These are phyloP conservation scores for Trichoderma semiorbis DNA, from an alignment of 2,329 filamentous ascomycete species.

Conservation along the genomic window DNA sequence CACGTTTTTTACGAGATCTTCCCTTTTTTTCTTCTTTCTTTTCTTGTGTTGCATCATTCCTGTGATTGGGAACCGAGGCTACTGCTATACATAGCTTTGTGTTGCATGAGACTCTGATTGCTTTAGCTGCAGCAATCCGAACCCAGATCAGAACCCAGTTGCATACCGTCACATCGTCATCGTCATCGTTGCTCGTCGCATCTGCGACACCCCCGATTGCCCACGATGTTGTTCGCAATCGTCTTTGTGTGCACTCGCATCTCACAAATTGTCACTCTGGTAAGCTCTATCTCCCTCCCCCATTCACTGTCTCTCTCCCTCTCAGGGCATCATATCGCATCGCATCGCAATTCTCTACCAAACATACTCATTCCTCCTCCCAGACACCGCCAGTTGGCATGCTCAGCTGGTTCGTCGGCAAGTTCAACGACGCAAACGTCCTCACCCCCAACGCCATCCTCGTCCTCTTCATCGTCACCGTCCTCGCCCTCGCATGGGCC, in stretches of 20 bases:
- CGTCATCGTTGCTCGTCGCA: neutral
- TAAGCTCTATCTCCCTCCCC: conserved; percentile 35
- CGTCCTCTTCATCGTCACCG: conserved; percentile 64
- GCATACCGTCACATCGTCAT: neutral
- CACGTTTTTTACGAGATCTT: neutral
- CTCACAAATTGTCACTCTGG: conserved; percentile 60
- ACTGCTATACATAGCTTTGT: neutral
- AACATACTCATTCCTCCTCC: neutral
- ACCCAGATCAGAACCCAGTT: neutral
- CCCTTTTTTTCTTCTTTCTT: neutral
- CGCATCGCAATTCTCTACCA: neutral
- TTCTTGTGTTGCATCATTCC: neutral
- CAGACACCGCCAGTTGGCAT: conserved; percentile 65
- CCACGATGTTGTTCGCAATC: conserved; percentile 59
- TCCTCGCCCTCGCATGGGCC: conserved; percentile 61
- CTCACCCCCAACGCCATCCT: conserved; percentile 62
- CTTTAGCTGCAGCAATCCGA: neutral
- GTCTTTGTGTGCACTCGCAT: conserved; percentile 62
- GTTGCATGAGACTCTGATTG: neutral
- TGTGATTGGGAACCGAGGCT: neutral
- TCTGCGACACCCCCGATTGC: conserved; percentile 15
- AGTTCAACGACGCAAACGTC: conserved; percentile 53
- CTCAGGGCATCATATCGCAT: neutral
- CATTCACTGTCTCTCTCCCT: neutral
- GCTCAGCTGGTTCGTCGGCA: conserved; percentile 63